Base-by-base conservation (phyloP, 257 asterid species). In the Ocimum tenuiflorum region DNA sequence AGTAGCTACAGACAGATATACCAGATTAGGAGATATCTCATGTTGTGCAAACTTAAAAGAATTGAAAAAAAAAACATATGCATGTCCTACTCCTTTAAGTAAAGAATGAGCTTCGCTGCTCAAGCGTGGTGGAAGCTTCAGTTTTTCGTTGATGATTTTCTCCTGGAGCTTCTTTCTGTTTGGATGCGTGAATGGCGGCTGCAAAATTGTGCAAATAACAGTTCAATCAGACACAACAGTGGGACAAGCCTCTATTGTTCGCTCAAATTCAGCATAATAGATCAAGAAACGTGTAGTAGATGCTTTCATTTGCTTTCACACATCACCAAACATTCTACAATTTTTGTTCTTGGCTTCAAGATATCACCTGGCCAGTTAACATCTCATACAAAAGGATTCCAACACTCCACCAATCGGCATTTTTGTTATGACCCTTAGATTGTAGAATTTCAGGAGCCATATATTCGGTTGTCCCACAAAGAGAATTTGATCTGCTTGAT, bases 331-430 rank as follows among this genome's bases (percentile, higher is more conserved):
- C 20, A 22, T 20, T 29, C 15, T 41, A 19, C 11, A 23, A 57
- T 42, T 42, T 22, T 19, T 23, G 8, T 49, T 42, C 47, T 11
- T 49, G 33, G 58, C 33, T 49, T 55, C 47, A 49, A 46, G 60
- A 45, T 24, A 48, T 65, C 78, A 91, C 97, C 97, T 91, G 74
- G 73, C 97, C 97, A 59, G 76, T 83, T 36, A 91, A 85, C 97
- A 91, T 91, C 81, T 91, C 97, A 76, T 77, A 91, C 78, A 91
- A 52, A 74, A 91, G 97, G 58, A 91, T 81, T 68, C 97, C 97
- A 39, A 85, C 69, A 13, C 97, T 91, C 97, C 97, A 91, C 97
- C 96, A 91, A 73, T 91, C 97, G 41, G 97, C 96, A 69, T 81
- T 78, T 43, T 86, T 91, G 75, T 91, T 82, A 54, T 91, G 97